Percentiles rank a stretch among this genome's conserved stretches.
Conservation (phyloP, 2,329 filamentous ascomycete genomes). For the Curvularia eragrostidis region DNA sequence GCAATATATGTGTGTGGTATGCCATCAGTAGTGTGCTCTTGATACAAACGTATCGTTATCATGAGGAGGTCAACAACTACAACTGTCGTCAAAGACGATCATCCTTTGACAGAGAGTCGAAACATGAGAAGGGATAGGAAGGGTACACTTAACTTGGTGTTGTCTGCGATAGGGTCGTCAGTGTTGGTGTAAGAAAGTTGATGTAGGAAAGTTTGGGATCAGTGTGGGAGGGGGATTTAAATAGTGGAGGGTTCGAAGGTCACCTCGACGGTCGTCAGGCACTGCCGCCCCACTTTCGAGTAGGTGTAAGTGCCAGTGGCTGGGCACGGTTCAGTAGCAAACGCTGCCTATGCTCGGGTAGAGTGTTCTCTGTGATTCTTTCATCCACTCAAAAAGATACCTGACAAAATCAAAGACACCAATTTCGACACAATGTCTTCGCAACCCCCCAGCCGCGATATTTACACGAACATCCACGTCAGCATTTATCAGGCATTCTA, state of each 20-base stretch:
- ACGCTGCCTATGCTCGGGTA: neutral
- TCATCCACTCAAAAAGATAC: neutral
- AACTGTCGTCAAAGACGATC: constrained; percentile 2
- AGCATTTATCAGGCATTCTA: too few species aligned
- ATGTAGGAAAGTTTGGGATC: neutral
- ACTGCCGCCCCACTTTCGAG: neutral
- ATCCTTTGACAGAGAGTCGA: neutral
- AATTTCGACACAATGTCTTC: neutral
- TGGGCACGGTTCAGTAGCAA: neutral
- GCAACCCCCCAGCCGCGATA: too few species aligned
- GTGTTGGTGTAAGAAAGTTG: too few species aligned
- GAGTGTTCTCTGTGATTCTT: neutral
- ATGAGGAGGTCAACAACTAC: constrained; percentile 1
- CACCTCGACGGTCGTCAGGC: neutral
- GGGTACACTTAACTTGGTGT: neutral
- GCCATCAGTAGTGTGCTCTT: neutral
- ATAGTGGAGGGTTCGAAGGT: neutral
- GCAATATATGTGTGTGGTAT: too few species aligned
- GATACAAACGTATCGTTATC: constrained; percentile 1
- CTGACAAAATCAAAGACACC: neutral
- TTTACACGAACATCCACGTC: too few species aligned
- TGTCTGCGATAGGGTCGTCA: too few species aligned
- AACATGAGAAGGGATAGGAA: neutral
- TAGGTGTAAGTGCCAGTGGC: neutral
- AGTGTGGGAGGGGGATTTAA: neutral